Percentiles rank a stretch among this genome's conserved stretches.
Evolutionary conservation across 2,329 filamentous ascomycete genomes (phyloP).

Genomic region (Cladosporium phlei): DNA sequence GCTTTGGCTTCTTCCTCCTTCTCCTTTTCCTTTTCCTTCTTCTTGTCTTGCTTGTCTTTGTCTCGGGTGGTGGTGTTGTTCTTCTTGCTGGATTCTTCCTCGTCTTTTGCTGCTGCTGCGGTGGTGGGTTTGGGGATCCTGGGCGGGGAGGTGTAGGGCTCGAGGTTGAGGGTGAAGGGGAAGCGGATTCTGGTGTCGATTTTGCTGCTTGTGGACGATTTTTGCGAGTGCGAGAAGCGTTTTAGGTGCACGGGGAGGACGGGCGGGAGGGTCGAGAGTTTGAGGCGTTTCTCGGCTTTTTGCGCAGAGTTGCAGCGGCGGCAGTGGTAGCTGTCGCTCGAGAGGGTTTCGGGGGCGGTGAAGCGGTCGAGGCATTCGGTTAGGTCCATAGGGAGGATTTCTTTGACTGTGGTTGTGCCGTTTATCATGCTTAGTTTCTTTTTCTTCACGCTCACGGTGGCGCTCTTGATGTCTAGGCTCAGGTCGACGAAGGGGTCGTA

Average conservation of each 20-base stretch:
- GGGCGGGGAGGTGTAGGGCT: constrained; percentile 65
- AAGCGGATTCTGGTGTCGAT: constrained; percentile 84
- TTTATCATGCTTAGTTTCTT: constrained; percentile 46
- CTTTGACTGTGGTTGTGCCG: constrained; percentile 32
- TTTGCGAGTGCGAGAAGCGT: constrained; percentile 35
- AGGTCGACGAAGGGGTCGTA: constrained; percentile 89
- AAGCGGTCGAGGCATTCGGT: constrained; percentile 76
- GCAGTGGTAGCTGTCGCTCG: constrained; percentile 77
- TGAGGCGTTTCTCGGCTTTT: constrained; percentile 77
- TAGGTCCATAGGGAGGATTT: constrained; percentile 36
- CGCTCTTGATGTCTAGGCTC: constrained; percentile 74
- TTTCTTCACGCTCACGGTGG: constrained; percentile 56
- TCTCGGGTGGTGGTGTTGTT: background rate
- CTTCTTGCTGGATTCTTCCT: constrained; percentile 36
- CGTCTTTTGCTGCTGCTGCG: constrained; percentile 2
- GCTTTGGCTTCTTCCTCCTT: constrained; percentile 16
- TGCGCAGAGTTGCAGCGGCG: constrained; percentile 69
- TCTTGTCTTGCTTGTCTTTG: constrained; percentile 16
- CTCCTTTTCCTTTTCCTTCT: constrained; percentile 14
- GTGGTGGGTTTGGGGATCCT: constrained; percentile 11
- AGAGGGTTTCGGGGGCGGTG: constrained; percentile 71
- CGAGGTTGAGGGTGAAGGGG: constrained; percentile 80
- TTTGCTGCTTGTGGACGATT: constrained; percentile 74
- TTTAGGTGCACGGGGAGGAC: constrained; percentile 91
- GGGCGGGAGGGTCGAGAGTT: constrained; percentile 78